These are phyloP conservation scores for Gloeopeniophorella convolvens DNA, from an alignment of 768 basidiomycete genomes.

Conservation along the genomic window DNA sequence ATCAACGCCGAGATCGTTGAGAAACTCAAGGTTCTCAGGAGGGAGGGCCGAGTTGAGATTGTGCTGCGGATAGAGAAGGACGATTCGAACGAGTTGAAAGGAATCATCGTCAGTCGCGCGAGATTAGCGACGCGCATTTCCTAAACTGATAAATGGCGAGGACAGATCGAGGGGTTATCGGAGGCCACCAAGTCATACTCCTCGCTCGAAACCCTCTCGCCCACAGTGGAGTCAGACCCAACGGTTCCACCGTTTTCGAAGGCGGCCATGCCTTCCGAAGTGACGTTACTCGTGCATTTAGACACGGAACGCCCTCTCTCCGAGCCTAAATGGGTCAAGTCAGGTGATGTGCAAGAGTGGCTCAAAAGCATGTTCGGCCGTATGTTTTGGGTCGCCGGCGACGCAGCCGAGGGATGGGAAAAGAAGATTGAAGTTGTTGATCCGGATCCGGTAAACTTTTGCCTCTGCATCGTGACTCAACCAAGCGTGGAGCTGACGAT, in stretches of 20 bases:
- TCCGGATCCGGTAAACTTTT: slow-evolving; percentile 79
- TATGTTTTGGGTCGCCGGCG: slow-evolving; percentile 81
- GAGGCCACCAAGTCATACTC: slow-evolving; percentile 67
- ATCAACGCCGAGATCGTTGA: slow-evolving; percentile 86
- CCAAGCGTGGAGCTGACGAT: slow-evolving; percentile 3
- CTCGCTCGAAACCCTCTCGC: slow-evolving; percentile 44
- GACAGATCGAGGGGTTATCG: slow-evolving; percentile 70
- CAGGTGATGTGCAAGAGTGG: slow-evolving; percentile 94
- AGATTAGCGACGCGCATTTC: background rate
- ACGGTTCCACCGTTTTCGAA: slow-evolving; percentile 72
- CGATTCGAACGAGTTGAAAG: slow-evolving; percentile 53
- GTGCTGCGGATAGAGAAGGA: slow-evolving; percentile 52
- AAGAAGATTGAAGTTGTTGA: slow-evolving; percentile 88
- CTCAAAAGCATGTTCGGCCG: slow-evolving; percentile 79
- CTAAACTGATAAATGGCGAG: slow-evolving; percentile 3
- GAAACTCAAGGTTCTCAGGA: slow-evolving; percentile 69
- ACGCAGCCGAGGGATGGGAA: slow-evolving; percentile 88
- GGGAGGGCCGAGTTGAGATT: slow-evolving; percentile 84
- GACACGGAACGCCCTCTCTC: slow-evolving; percentile 86
- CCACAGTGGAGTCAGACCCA: slow-evolving; percentile 42
- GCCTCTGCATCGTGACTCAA: background rate
- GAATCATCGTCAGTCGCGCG: slow-evolving; percentile 58
- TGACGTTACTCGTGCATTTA: slow-evolving; percentile 70
- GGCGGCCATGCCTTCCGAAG: slow-evolving; percentile 41
- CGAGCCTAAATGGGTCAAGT: slow-evolving; percentile 95